Conservation (phyloP, 257 asterid genomes). For the Gentiana macrophylla region DNA sequence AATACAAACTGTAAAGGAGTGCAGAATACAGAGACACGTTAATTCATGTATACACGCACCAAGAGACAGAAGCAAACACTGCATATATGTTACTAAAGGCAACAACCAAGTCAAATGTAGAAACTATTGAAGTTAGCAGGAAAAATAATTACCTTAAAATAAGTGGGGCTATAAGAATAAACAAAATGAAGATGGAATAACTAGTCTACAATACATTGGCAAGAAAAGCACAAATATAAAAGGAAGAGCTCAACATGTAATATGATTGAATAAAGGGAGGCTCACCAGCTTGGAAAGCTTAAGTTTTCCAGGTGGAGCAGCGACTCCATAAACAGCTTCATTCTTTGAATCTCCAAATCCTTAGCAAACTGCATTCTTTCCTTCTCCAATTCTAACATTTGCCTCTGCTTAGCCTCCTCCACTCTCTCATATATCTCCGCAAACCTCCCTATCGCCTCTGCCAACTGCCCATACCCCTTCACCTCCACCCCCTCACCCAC, state of each 20-base stretch:
- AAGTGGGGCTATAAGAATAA: no score
- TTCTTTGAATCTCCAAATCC: conserved; percentile 85
- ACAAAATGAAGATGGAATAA: no score
- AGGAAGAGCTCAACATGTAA: no score
- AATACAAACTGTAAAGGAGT: no score
- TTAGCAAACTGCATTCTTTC: conserved; percentile 77
- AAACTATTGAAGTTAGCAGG: no score
- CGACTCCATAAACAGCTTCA: conserved; percentile 68
- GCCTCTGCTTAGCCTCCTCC: conserved; percentile 74
- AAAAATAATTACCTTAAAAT: no score
- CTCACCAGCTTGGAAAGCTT: conserved; percentile 53
- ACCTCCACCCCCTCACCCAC: conserved; percentile 2
- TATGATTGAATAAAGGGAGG: not conserved
- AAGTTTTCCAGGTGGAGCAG: conserved; percentile 59
- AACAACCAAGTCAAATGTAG: no score
- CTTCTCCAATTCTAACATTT: conserved; percentile 85
- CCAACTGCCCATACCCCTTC: conserved; percentile 48
- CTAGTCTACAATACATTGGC: not conserved
- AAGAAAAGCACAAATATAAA: not conserved
- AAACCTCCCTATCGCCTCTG: conserved; percentile 60
- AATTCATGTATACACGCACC: no score
- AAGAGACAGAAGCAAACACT: no score
- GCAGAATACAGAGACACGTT: no score
- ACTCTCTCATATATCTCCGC: conserved; percentile 62
- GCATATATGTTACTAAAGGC: no score